phyloP scores from a whole-genome alignment of 2,329 filamentous ascomycete genomes.

The Curvularia verruculosa region DNA sequence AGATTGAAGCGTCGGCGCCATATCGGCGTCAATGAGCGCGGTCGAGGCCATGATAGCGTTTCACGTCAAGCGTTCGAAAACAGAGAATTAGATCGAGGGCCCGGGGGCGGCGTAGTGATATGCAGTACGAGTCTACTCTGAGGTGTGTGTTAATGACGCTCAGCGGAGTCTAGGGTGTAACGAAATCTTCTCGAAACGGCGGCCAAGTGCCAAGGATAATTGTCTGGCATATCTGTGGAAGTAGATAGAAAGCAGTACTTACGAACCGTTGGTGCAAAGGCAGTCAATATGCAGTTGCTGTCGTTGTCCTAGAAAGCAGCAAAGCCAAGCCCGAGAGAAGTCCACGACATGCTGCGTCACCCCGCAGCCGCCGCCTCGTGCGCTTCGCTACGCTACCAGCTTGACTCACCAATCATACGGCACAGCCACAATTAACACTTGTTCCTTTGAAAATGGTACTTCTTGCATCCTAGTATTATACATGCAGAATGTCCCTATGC shows the following conservation, averaged over 20 bases:
- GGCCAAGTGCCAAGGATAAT: constrained; percentile 6
- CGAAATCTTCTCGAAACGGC: constrained; percentile 26
- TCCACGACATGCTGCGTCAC: constrained; percentile 20
- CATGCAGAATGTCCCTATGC: background rate
- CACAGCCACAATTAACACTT: background rate
- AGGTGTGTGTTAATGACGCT: background rate
- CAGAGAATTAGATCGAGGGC: background rate
- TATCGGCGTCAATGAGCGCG: constrained; percentile 62
- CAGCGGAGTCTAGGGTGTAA: background rate
- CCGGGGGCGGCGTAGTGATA: background rate
- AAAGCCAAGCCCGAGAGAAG: background rate
- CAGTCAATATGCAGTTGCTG: background rate
- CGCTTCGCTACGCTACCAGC: background rate
- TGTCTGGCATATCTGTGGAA: background rate
- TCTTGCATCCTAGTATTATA: constrained; percentile 1
- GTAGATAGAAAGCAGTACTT: background rate
- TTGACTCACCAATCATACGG: background rate
- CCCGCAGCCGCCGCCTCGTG: constrained; percentile 11
- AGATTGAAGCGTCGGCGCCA: constrained; percentile 92
- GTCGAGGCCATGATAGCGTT: constrained; percentile 45
- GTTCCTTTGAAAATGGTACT: background rate
- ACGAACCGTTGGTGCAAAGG: background rate
- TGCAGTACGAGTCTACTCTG: background rate
- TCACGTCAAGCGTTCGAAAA: background rate
- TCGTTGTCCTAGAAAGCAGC: background rate